These are phyloP conservation scores for Amanita molliuscula DNA, from an alignment of 768 basidiomycete genomes.

Conservation along the genomic window DNA sequence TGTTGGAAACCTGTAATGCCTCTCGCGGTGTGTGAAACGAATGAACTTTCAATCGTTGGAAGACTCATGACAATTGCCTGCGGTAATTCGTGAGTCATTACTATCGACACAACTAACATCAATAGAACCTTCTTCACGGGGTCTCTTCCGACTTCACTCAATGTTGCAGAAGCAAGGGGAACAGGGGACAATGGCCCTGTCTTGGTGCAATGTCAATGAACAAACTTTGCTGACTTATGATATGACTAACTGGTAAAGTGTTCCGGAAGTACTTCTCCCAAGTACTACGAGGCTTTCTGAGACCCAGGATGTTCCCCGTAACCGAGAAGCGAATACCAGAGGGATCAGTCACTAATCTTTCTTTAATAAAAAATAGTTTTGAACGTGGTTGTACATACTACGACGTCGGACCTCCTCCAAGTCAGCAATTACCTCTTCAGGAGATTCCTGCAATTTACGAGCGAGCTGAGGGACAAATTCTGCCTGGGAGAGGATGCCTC, in stretches of 20 bases:
- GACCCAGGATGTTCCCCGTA: constrained; percentile 69
- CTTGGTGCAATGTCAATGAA: constrained; percentile 19
- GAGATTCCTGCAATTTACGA: constrained; percentile 60
- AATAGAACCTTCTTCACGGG: constrained; percentile 55
- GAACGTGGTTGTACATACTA: constrained; percentile 33
- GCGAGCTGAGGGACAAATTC: constrained; percentile 74
- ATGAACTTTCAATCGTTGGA: constrained; percentile 92
- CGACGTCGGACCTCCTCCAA: constrained; percentile 64
- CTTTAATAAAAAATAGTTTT: not conserved
- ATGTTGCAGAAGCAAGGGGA: constrained; percentile 52
- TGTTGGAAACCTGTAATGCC: constrained; percentile 74
- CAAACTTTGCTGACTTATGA: not conserved
- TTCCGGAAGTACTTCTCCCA: constrained; percentile 65
- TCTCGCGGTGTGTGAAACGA: constrained; percentile 66
- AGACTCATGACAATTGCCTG: constrained; percentile 82
- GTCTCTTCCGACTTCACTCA: constrained; percentile 65
- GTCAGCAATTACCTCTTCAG: constrained; percentile 60
- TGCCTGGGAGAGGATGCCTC: constrained; percentile 59
- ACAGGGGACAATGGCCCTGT: constrained; percentile 52
- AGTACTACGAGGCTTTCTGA: constrained; percentile 61
- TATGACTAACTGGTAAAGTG: constrained; percentile 41
- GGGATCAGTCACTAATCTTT: constrained; percentile 65
- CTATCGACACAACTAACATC: not conserved
- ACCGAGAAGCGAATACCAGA: constrained; percentile 82
- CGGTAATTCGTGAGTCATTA: constrained; percentile 7